Base-by-base conservation (phyloP, 495 filamentous ascomycete species). In the Trichoderma reesei region DNA sequence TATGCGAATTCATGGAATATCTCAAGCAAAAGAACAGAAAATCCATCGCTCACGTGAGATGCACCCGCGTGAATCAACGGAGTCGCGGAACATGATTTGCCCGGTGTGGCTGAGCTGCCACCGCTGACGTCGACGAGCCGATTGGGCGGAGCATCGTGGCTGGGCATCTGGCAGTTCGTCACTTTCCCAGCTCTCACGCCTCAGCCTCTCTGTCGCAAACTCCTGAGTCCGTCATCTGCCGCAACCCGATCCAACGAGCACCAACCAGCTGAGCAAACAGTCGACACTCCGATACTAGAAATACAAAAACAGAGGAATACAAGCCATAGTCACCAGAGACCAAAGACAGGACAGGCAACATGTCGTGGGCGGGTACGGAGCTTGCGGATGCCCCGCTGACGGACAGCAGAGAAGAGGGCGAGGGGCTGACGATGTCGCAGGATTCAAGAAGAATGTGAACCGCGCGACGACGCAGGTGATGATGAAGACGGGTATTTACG, bases 361-460 rank as follows among this genome's bases (percentile, higher is more conserved):
- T 85, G 83, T 85, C 83, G 70, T 85, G 83, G 83, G 80, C 82
- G 70, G 83, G 82, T 84, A 76, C 68, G 74, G 62, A 66, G 62
- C 65, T 69, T 67, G 67, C 60, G 13, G 33, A 37, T 11, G 5
- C 48, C 36, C 31, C 62, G 36, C 64, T 68, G 44, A 70, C 26
- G 26, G 26, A 1, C 26, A 26, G 26, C 26, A 26, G 26, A 26
- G 26, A 26, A 33, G 51, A 56, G 18, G 5, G 59, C 59, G 37
- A 48, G 6, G 3, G 38, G 56, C 63, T 38, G 6, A 59, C 46
- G 20, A 13, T 31, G 2, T 18, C 20, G 1, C 69, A 96, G 94
- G 94, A 63, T 97, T 98, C 79, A 98, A 97, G 83, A 98, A 97
- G 75, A 95, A 93, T 83, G 91, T 96, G 81, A 94, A 94, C 80